Evolutionary conservation across 2,329 filamentous ascomycete genomes (phyloP), one percentile per base, ranked within the genome.

Genomic region (Decorospora gaudefroyi): DNA sequence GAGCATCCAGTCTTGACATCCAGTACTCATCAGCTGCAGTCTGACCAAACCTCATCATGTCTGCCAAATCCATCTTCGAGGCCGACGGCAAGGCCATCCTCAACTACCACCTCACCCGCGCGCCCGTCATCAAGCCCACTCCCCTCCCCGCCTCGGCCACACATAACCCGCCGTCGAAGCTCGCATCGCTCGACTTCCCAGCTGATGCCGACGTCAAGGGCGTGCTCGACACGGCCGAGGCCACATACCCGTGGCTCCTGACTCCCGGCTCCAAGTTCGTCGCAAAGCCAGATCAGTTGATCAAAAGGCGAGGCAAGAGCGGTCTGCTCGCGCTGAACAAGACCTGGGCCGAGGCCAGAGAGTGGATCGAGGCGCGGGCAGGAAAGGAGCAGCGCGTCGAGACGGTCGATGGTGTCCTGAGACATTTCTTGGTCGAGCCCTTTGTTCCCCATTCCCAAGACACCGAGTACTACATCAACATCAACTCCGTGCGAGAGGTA

Each of bases 21-120:
- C 39, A 53, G 22, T 46, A 57, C 65, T 67, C 61, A 66, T 59
- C 46, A 48, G 17, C 37, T 34, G 43, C 53, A 57, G 57, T 49
- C 42, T 51, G 51, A 55, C 52, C 48, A 51, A 37, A 56, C 50
- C 51, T 48, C 75, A 82, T 69, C 69, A 95, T 95, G 90, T 90
- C 89, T 73, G 89, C 93, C 76, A 99, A 99, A 80, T 88, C 92
- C 62, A 97, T 99, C 73, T 78, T 88, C 82, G 93, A 99, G 83
- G 92, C 92, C 82, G 93, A 99, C 80, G 93, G 93, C 84, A 99
- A 99, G 88, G 93, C 93, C 83, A 97, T 99, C 81, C 84, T 99
- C 84, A 97, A 96, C 88, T 99, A 97, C 84, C 93, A 97, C 82
- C 90, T 99, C 77, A 97, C 93, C 67, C 88, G 93, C 73, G 90